phyloP scores from a whole-genome alignment of 345 rosid genomes.

The Eucalyptus paniculata region DNA sequence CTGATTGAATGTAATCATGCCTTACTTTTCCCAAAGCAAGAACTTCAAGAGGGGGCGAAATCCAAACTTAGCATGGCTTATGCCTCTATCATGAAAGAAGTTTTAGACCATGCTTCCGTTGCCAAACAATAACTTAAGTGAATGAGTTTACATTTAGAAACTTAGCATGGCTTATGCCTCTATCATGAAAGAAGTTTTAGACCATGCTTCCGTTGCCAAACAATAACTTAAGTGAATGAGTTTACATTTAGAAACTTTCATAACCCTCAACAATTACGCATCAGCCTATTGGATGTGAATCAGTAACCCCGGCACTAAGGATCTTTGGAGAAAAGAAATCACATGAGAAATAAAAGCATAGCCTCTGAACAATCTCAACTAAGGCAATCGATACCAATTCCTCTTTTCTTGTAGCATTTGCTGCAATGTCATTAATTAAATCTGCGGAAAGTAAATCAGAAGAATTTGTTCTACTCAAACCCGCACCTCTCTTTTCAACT shows the following conservation, averaged over 20 bases:
- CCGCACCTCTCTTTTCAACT: slow-evolving; percentile 88
- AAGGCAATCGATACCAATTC: not conserved
- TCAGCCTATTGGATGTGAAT: not conserved
- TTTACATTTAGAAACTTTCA: not conserved
- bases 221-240: not conserved
- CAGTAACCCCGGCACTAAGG: not conserved
- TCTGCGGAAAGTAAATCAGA: not conserved
- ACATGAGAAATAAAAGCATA: not conserved
- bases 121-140: not conserved
- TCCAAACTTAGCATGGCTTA: not conserved
- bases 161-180: not conserved
- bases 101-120: not conserved
- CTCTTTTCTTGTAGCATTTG: not conserved
- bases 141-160: not conserved
- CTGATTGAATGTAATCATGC: not conserved
- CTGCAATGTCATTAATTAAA: not conserved
- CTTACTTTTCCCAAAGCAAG: not conserved
- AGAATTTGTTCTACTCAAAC: not conserved
- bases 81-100: not conserved
- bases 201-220: not conserved
- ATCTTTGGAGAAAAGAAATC: not conserved
- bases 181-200: not conserved
- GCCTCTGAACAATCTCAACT: not conserved
- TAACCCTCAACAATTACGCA: not conserved
- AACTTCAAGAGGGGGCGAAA: not conserved